These are phyloP conservation scores for Camellia sinensis DNA, from an alignment of 148 eudicot species.

Conservation along the genomic window DNA sequence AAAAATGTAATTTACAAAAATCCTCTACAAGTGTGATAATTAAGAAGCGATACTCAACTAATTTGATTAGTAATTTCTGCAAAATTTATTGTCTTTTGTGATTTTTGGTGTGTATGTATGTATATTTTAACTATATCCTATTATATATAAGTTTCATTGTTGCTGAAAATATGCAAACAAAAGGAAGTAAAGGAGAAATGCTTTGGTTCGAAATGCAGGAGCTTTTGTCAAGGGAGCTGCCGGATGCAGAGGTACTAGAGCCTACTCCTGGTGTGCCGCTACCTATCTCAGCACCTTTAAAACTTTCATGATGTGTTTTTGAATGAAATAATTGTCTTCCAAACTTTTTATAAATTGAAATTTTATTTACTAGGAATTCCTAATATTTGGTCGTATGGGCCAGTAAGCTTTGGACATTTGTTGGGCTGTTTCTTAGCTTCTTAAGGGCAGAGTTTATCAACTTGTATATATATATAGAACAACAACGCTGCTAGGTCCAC, in stretches of 20 bases:
- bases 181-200: background rate
- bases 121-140: background rate
- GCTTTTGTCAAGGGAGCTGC: conserved; percentile 59
- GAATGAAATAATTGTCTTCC: background rate
- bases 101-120: too few species aligned
- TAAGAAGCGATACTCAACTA: too few species aligned
- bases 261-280: conserved; percentile 75
- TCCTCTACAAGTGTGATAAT: too few species aligned
- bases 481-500: too few species aligned
- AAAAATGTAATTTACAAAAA: too few species aligned
- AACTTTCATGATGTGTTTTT: background rate
- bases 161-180: background rate
- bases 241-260: conserved; percentile 60
- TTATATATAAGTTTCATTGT: background rate
- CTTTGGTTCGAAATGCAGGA: conserved; percentile 46
- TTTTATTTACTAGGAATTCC: background rate
- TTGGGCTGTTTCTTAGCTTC: background rate
- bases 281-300: conserved; percentile 37
- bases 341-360: background rate
- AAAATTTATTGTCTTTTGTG: too few species aligned
- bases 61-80: too few species aligned
- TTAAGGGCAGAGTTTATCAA: background rate
- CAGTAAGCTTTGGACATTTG: background rate
- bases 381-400: background rate
- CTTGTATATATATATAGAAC: too few species aligned